Percentiles rank a stretch among this genome's conserved stretches.
Conservation (phyloP, 164 flowering plant genomes). For the Vitis riparia region DNA sequence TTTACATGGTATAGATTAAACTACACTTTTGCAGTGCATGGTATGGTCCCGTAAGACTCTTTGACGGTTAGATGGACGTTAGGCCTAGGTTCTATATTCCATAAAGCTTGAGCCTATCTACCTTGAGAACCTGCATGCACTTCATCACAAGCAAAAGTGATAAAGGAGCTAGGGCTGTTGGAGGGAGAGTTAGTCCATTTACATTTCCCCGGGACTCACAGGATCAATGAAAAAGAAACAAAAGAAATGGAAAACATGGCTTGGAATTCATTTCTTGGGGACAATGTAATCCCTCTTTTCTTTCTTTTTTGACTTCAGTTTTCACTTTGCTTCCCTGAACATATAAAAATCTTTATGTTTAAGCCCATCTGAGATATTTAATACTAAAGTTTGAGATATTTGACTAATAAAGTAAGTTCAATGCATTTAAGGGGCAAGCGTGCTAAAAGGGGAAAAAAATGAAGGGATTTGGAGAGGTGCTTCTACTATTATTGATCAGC, state of each 20-base stretch:
- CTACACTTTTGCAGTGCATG: too few relatives aligned
- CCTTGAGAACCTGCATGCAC: not conserved
- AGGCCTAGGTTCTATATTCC: not conserved
- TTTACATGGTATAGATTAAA: too few relatives aligned
- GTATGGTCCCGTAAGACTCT: too few relatives aligned
- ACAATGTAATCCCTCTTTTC: constrained; percentile 12
- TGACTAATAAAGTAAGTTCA: constrained; percentile 15
- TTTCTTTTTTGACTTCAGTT: constrained; percentile 14
- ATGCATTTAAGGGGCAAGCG: not conserved
- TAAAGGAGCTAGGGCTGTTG: not conserved
- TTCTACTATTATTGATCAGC: not conserved
- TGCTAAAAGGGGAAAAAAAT: not conserved
- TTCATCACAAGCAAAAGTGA: not conserved
- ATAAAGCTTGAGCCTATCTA: not conserved
- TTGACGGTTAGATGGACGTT: too few relatives aligned
- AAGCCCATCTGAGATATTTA: not conserved
- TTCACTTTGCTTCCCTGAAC: not conserved
- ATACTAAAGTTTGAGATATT: constrained; percentile 7
- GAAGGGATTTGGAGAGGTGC: not conserved
- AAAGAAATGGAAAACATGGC: constrained; percentile 3
- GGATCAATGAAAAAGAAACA: not conserved
- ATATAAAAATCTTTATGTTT: constrained; percentile 8
- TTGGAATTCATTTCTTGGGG: not conserved
- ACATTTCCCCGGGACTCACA: too few relatives aligned
- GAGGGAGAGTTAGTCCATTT: too few relatives aligned